phyloP scores from a whole-genome alignment of 2,329 filamentous ascomycete genomes.

The Aspergillus sp. region DNA sequence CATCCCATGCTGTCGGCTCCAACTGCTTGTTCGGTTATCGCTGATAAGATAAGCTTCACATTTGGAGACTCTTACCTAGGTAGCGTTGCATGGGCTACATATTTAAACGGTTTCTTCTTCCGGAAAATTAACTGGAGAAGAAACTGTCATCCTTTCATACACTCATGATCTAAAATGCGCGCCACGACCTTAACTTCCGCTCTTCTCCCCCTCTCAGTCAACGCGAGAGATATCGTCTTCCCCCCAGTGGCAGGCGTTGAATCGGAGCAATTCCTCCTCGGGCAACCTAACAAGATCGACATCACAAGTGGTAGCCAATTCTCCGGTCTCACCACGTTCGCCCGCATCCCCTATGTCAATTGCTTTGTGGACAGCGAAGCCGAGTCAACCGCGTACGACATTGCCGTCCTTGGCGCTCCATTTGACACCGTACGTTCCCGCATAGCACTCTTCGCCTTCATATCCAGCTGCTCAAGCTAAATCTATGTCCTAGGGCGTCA shows the following conservation, averaged over 20 bases:
- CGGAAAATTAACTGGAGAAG: not conserved
- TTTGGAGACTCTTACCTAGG: not conserved
- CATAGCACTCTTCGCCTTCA: not conserved
- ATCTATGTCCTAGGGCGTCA: constrained; percentile 34
- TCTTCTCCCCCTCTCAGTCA: not conserved
- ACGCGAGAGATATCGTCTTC: constrained; percentile 28
- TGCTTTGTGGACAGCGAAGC: constrained; percentile 27
- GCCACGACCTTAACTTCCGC: not conserved
- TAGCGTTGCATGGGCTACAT: not conserved
- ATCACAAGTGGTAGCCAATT: constrained; percentile 46
- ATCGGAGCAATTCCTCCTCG: constrained; percentile 16
- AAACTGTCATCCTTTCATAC: no score
- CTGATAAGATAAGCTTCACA: not conserved
- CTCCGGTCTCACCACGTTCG: constrained; percentile 35
- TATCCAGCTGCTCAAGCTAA: not conserved
- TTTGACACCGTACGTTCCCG: constrained; percentile 46
- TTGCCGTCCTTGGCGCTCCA: constrained; percentile 51
- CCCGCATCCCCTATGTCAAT: constrained; percentile 33
- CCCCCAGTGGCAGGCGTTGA: constrained; percentile 26
- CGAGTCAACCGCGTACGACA: constrained; percentile 27
- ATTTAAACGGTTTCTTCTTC: not conserved
- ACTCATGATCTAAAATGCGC: not conserved
- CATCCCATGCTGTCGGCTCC: constrained; percentile 33
- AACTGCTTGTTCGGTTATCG: constrained; percentile 5
- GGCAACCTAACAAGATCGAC: constrained; percentile 34